Base-by-base conservation (phyloP, 202 grass and related monocot genomes). In the Hordeum pubiflorum region DNA sequence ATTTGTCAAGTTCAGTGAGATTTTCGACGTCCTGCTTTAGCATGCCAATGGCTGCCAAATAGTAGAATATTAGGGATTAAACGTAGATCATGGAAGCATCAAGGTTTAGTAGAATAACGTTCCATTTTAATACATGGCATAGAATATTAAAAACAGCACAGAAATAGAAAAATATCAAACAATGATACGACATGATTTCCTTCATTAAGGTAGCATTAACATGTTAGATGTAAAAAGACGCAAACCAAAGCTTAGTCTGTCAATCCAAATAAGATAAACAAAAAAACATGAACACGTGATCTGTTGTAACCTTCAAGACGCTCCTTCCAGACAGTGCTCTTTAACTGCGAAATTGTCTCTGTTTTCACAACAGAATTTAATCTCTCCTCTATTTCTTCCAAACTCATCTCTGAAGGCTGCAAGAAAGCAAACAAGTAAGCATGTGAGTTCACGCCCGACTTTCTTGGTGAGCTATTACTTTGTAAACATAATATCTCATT, bases 281-380 rank as follows among this genome's bases (percentile, higher is more conserved):
- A 79, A 31, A 85, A 74, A 21, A 59, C 50, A 79, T 10, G 33
- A 2, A 50, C 29, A 87, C 6, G 31, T 56, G 17, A 15, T 66
- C 22, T 54, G 41, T 14, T 11, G 34, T 73, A 75, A 99, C 96
- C 96, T 99, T 99, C 96, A 78, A 99, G 87, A 3, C 96, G 86
- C 79, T 99, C 96, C 84, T 99, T 99, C 96, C 96, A 99, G 81
- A 95, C 82, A 73, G 82, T 75, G 83, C 96, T 99, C 83, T 99
- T 98, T 68, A 99, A 63, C 61, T 99, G 92, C 68, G 88, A 83
- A 80, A 93, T 88, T 71, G 60, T 93, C 63, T 99, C 96, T 11
- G 65, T 48, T 85, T 99, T 99, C 62, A 99, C 70, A 73, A 86
- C 12, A 57, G 90, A 93, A 58, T 79, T 84, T 84, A 99, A 78